These are phyloP conservation scores for Scheffersomyces insectosa DNA, from an alignment of 1,139 yeast species.

Conservation along the genomic window DNA sequence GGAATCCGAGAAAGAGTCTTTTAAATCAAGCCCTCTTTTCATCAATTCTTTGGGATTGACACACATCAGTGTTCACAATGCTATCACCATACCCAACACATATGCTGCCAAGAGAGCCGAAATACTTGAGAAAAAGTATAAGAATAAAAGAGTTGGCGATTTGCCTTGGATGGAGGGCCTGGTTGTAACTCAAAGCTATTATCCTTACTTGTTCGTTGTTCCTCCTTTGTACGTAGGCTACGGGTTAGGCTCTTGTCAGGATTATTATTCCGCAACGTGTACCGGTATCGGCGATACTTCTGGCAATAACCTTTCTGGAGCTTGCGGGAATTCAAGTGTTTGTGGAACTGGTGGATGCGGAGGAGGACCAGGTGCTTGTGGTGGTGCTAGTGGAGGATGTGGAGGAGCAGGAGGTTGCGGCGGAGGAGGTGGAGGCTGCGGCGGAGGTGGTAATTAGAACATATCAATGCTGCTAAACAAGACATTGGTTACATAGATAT, in stretches of 20 bases:
- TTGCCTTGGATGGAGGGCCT: no score
- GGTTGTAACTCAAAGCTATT: neutral
- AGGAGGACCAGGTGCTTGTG: no score
- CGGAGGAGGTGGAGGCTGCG: slow-evolving; percentile 1
- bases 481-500: no score
- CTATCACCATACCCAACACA: slow-evolving; percentile 11
- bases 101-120: neutral
- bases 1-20: neutral
- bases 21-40: slow-evolving; percentile 3
- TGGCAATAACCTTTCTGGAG: no score
- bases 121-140: neutral
- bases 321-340: no score
- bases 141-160: neutral
- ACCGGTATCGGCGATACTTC: neutral
- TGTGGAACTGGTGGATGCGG: no score
- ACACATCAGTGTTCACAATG: slow-evolving; percentile 20
- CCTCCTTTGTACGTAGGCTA: slow-evolving; percentile 9
- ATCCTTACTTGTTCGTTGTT: slow-evolving; percentile 10
- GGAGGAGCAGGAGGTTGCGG: slow-evolving; percentile 6
- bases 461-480: no score
- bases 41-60: slow-evolving; percentile 11
- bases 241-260: slow-evolving; percentile 5
- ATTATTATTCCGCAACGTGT: slow-evolving; percentile 11
- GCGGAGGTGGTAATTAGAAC: neutral
- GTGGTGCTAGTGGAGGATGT: slow-evolving; percentile 1